These are phyloP conservation scores for Malus hybrid DNA, from an alignment of 331 rosid species.

Conservation along the genomic window DNA sequence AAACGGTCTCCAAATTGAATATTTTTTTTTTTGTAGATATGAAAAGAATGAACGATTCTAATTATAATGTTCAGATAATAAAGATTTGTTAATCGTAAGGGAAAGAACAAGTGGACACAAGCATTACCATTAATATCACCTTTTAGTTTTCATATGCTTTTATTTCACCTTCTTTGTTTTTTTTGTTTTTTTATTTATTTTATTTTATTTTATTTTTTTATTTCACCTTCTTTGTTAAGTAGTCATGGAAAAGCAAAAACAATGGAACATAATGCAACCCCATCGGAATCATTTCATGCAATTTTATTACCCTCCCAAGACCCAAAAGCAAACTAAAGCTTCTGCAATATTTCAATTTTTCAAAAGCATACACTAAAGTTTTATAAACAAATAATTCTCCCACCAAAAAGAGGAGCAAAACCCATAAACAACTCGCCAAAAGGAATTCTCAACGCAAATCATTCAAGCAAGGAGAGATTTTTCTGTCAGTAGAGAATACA, in stretches of 20 bases:
- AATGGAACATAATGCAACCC: slow-evolving; percentile 7
- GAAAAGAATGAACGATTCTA: accelerated
- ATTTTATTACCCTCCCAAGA: background rate
- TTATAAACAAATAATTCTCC: slow-evolving; percentile 16
- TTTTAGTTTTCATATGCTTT: no score
- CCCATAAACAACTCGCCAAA: slow-evolving; percentile 42
- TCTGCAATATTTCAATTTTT: slow-evolving; percentile 4
- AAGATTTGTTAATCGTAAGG: no score
- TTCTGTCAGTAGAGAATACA: accelerated
- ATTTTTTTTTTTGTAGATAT: no score
- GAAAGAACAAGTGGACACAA: no score
- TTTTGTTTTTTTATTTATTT: no score
- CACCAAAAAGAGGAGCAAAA: slow-evolving; percentile 32
- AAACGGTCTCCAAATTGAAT: no score
- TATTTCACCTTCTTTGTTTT: background rate
- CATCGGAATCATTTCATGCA: slow-evolving; percentile 1
- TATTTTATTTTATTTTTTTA: background rate
- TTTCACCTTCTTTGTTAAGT: background rate
- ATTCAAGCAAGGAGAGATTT: no score
- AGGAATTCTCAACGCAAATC: slow-evolving; percentile 27
- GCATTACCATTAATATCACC: no score
- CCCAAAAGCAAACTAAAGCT: slow-evolving; percentile 35
- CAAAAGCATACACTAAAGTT: slow-evolving; percentile 17
- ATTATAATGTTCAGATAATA: no score
- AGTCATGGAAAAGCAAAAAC: background rate